Conservation (phyloP, 1,284 basidiomycete genomes). For the Kalmanozyma brasiliensis region DNA sequence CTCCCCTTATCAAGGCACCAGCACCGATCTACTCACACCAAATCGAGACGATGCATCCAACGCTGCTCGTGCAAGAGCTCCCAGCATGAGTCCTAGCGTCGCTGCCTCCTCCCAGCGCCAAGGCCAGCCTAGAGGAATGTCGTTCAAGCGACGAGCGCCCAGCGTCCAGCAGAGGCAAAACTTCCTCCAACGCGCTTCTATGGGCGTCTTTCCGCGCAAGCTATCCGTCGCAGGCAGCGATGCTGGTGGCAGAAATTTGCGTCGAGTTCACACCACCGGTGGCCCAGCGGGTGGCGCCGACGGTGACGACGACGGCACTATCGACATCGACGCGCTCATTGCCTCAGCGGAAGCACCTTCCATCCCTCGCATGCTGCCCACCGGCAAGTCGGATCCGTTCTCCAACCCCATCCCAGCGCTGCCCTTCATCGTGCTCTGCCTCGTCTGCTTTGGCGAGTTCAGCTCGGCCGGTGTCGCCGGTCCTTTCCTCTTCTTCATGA, state of each 20-base stretch:
- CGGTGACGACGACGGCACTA: constrained; percentile 20
- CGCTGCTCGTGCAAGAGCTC: constrained; percentile 9
- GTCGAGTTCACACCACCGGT: constrained; percentile 37
- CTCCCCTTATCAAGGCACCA: constrained; percentile 21
- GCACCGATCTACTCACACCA: constrained; percentile 18
- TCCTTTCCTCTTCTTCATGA: constrained; percentile 67
- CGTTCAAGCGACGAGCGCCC: constrained; percentile 44
- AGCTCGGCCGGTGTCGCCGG: constrained; percentile 79
- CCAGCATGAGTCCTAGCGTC: constrained; percentile 34
- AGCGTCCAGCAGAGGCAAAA: constrained; percentile 30
- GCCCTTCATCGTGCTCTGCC: constrained; percentile 65
- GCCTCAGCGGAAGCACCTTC: constrained; percentile 31
- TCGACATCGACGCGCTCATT: constrained; percentile 43
- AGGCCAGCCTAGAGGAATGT: constrained; percentile 28
- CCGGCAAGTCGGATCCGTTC: constrained; percentile 32
- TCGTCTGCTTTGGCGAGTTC: constrained; percentile 67
- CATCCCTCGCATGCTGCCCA: constrained; percentile 43
- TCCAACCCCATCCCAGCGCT: constrained; percentile 62
- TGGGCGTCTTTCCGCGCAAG: constrained; percentile 48
- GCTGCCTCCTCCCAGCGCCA: constrained; percentile 14
- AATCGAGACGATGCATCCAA: constrained; percentile 8
- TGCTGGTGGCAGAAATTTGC: constrained; percentile 18
- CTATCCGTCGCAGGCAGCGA: constrained; percentile 30
- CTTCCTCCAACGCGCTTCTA: constrained; percentile 50
- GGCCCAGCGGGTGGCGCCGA: constrained; percentile 6